Base-by-base conservation (phyloP, 306 rosid genomes). In the Cucurbita ficifolia region DNA sequence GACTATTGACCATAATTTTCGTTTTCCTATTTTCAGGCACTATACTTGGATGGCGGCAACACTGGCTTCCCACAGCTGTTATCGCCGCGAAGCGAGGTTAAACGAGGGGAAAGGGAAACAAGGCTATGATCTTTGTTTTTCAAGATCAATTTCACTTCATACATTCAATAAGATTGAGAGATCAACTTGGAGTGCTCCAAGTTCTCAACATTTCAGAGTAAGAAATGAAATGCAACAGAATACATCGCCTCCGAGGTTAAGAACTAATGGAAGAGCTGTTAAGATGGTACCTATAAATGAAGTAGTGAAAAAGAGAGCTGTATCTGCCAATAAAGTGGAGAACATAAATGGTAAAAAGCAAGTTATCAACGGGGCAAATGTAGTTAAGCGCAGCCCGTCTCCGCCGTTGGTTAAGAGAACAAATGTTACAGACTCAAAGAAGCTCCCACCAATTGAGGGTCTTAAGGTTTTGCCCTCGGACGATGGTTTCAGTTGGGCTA, bases 401-500 rank as follows among this genome's bases (percentile, higher is more conserved):
- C 62, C 86, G 7, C 59, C 86, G 10, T 64, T 87, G 80, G 75
- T 84, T 8, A 88, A 79, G 85, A 78, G 75, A 45, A 38, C 19
- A 43, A 83, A 79, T 60, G 63, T 82, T 70, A 55, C 49, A 73
- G 58, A 73, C 67, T 79, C 87, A 62, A 43, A 75, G 18, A 81
- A 79, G 84, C 90, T 88, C 70, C 90, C 94, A 18, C 92, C 96
- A 0, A 4, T 87, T 74, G 97, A 90, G 76, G 97, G 84, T 81
- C 83, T 90, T 17, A 88, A 82, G 78, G 87, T 90, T 76, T 86
- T 94, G 85, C 97, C 94, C 38, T 86, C 98, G 7, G 98, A 94
- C 76, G 96, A 94, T 77, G 86, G 87, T 36, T 94, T 94, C 79
- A 86, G 92, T 77, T 94, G 98, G 98, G 96, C 98, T 52, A 88